Evolutionary conservation across 1,139 yeast genomes (phyloP), one percentile per base, ranked within the genome.

Genomic region (Debaryomyces robertsiae): DNA sequence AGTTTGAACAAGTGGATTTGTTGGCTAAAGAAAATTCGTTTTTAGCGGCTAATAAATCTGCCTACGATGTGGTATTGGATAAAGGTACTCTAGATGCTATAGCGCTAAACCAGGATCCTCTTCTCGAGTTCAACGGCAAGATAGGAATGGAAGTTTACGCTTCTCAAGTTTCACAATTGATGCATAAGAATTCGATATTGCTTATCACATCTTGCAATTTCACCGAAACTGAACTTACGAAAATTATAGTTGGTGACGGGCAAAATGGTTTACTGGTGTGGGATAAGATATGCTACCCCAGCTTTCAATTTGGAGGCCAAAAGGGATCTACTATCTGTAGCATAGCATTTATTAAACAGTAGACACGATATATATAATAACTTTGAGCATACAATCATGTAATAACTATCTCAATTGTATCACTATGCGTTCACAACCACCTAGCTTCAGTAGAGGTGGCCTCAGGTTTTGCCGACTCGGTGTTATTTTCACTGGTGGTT

Each of bases 11-110:
- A 40, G 78, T 73, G 19, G 82, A 79, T 52, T 60, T 79, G 32
- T 56, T 78, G 33, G 58, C 60, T 32, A 48, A 57, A 18, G 59
- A 66, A 18, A 65, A 39, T 49, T 55, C 41, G 49, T 81, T 59
- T 60, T 63, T 61, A 57, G 52, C 32, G 31, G 47, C 58, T 1
- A 68, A 74, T 28, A 51, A 41, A 5, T 54, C 42, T 4, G 50
- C 65, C 28, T 90, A 78, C 63, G 95, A 91, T 54, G 61, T 93
- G 4, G 77, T 91, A 2, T 66, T 91, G 30, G 99, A 93, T 61
- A 93, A 93, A 58, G 98, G 99, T 7, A 93, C 99, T 0, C 65
- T 94, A 30, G 99, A 93, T 65, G 98, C 99, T 4, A 93, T 94
- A 48, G 97, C 97, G 0, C 72, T 93, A 37, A 86, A 89, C 54